phyloP scores from a whole-genome alignment of 2,329 filamentous ascomycete species.

The Fusarium circinatum region DNA sequence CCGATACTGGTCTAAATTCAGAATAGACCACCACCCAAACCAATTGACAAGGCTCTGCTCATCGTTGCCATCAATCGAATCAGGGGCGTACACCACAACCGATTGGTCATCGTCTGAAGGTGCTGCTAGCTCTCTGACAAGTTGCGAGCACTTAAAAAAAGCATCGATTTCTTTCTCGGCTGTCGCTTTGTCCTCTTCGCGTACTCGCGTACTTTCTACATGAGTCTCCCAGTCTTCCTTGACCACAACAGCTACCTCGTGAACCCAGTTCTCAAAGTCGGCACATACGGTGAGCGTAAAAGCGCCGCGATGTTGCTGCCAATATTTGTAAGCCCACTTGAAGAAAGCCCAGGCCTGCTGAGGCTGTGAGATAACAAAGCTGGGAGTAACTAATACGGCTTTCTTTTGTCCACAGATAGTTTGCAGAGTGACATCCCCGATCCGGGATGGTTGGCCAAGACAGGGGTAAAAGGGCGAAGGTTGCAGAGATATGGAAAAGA shows the following conservation, averaged over 20 bases:
- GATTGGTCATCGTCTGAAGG: slow-evolving; percentile 14
- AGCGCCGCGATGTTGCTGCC: slow-evolving; percentile 8
- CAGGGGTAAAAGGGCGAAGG: slow-evolving; percentile 24
- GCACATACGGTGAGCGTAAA: slow-evolving; percentile 47
- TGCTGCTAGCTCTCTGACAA: slow-evolving; percentile 34
- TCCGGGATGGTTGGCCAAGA: not conserved
- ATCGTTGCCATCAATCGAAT: slow-evolving; percentile 64
- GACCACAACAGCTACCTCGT: slow-evolving; percentile 42
- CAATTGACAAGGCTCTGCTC: slow-evolving; percentile 72
- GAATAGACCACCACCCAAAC: slow-evolving; percentile 68
- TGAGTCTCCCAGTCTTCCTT: not conserved
- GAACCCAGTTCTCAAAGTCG: slow-evolving; percentile 45
- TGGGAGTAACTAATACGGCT: slow-evolving; percentile 54
- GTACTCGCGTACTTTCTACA: not conserved
- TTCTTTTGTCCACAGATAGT: slow-evolving; percentile 47
- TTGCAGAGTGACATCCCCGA: slow-evolving; percentile 42
- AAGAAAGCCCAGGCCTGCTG: slow-evolving; percentile 48
- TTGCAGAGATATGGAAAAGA: slow-evolving; percentile 50
- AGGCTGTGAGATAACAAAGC: slow-evolving; percentile 54
- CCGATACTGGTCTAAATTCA: slow-evolving; percentile 61
- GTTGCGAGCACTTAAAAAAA: slow-evolving; percentile 36
- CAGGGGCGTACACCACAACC: slow-evolving; percentile 58
- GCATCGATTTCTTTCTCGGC: slow-evolving; percentile 25
- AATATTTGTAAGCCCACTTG: slow-evolving; percentile 49
- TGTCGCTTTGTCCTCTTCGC: not conserved